These are phyloP conservation scores for Eutrema yunnanense DNA, from an alignment of 345 rosid genomes.

Conservation along the genomic window DNA sequence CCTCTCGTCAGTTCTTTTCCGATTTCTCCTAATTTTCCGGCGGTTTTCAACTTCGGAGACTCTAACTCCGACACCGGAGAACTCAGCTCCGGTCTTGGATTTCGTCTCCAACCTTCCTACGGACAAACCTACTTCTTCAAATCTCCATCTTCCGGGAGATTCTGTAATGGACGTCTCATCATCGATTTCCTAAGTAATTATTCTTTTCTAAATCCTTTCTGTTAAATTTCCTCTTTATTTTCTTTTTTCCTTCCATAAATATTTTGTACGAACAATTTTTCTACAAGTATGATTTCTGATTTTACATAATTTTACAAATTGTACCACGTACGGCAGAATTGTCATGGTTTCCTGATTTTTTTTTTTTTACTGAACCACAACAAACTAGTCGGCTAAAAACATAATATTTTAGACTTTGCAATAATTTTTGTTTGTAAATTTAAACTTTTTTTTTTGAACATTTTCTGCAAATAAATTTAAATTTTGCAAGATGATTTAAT, in stretches of 20 bases:
- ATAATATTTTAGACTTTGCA: not conserved
- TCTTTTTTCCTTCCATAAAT: not conserved
- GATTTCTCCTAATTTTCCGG: constrained; percentile 34
- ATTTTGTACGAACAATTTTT: not conserved
- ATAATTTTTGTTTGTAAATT: too few relatives aligned
- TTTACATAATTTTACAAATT: not conserved
- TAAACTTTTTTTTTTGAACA: too few relatives aligned
- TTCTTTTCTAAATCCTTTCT: not conserved
- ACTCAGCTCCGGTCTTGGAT: constrained; percentile 37
- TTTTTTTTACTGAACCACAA: not conserved
- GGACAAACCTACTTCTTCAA: constrained; percentile 37
- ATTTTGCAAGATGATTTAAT: not conserved
- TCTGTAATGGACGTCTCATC: constrained; percentile 45
- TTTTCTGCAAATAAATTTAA: not conserved
- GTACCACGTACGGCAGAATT: not conserved
- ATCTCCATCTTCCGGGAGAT: constrained; percentile 41
- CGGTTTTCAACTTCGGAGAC: constrained; percentile 55
- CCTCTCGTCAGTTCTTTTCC: constrained; percentile 11
- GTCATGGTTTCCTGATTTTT: not conserved
- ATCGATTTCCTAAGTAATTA: constrained; percentile 45
- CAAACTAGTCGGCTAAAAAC: not conserved
- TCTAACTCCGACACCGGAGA: constrained; percentile 56
- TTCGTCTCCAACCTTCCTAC: constrained; percentile 27
- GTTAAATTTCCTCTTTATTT: not conserved
- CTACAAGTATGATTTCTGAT: not conserved